Evolutionary conservation across 2,329 filamentous ascomycete species (phyloP).

Genomic region (Diaporthe sp.): DNA sequence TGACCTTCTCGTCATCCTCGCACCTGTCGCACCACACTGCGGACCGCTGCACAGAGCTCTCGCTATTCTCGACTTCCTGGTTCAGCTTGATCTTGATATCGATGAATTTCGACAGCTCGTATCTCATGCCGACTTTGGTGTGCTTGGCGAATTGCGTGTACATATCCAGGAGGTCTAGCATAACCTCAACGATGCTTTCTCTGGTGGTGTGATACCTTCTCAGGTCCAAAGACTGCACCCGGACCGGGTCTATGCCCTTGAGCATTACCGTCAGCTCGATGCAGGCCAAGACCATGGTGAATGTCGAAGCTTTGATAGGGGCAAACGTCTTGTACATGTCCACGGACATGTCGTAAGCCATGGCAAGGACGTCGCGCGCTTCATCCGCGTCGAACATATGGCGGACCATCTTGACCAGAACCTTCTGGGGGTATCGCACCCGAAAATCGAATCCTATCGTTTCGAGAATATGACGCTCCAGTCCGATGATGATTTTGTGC

Average conservation of each 20-base stretch:
- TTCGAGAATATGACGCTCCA: conserved; percentile 94
- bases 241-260: conserved; percentile 66
- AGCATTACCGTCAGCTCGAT: conserved; percentile 85
- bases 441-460: conserved; percentile 95
- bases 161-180: conserved; percentile 91
- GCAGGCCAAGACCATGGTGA: conserved; percentile 86
- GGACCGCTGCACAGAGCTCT: conserved; percentile 71
- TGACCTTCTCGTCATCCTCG: conserved; percentile 54
- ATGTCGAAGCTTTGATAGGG: conserved; percentile 88
- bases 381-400: conserved; percentile 63
- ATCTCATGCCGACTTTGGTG: conserved; percentile 80
- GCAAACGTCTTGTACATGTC: conserved; percentile 95
- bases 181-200: conserved; percentile 76
- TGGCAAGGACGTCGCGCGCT: conserved; percentile 70
- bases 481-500: conserved; percentile 85
- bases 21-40: conserved; percentile 71
- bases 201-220: conserved; percentile 62
- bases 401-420: conserved; percentile 84
- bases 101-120: conserved; percentile 84
- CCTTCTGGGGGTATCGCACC: conserved; percentile 87
- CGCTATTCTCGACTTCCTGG: conserved; percentile 77
- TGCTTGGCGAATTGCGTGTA: conserved; percentile 86
- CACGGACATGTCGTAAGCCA: conserved; percentile 85
- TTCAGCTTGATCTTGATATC: conserved; percentile 90
- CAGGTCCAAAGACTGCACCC: conserved; percentile 63